phyloP scores from a whole-genome alignment of 73 alveolate genomes.

The Strombidium stylifer region DNA sequence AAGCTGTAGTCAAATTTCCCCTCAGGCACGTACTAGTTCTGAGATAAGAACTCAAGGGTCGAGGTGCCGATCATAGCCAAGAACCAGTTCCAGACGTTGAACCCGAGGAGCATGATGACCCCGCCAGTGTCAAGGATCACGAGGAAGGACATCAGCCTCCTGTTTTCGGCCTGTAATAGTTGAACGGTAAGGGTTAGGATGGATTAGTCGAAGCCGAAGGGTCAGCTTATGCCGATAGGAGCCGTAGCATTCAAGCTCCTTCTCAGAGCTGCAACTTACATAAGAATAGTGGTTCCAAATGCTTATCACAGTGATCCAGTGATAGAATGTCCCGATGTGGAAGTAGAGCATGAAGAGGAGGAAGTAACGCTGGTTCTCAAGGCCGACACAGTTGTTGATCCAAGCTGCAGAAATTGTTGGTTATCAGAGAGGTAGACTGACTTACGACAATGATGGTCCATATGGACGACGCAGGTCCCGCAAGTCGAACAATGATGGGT shows the following conservation, averaged over 20 bases:
- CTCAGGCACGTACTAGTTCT: neutral
- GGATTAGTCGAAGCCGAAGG: too few species aligned
- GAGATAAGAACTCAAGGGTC: slow-evolving; percentile 68
- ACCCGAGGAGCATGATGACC: slow-evolving; percentile 42
- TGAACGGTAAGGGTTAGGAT: too few species aligned
- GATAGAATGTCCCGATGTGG: slow-evolving; percentile 20
- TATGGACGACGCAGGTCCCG: slow-evolving; percentile 81
- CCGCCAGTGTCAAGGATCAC: slow-evolving; percentile 43
- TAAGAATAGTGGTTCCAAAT: slow-evolving; percentile 49
- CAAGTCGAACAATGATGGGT: slow-evolving; percentile 93
- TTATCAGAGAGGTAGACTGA: too few species aligned
- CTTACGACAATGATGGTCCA: slow-evolving; percentile 96
- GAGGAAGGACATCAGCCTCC: slow-evolving; percentile 32
- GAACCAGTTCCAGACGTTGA: slow-evolving; percentile 80
- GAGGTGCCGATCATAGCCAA: slow-evolving; percentile 62
- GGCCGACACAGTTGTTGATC: slow-evolving; percentile 57
- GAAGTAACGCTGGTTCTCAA: slow-evolving; percentile 44
- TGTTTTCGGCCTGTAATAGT: too few species aligned
- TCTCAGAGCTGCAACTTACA: neutral
- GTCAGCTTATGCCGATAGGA: too few species aligned
- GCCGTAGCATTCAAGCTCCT: too few species aligned
- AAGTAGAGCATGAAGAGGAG: slow-evolving; percentile 38
- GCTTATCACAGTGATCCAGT: slow-evolving; percentile 10
- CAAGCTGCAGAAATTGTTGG: slow-evolving; percentile 41
- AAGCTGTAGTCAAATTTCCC: slow-evolving; percentile 14